These are phyloP conservation scores for Suhomyces kilbournensis DNA, from an alignment of 805 yeast genomes.

Conservation along the genomic window DNA sequence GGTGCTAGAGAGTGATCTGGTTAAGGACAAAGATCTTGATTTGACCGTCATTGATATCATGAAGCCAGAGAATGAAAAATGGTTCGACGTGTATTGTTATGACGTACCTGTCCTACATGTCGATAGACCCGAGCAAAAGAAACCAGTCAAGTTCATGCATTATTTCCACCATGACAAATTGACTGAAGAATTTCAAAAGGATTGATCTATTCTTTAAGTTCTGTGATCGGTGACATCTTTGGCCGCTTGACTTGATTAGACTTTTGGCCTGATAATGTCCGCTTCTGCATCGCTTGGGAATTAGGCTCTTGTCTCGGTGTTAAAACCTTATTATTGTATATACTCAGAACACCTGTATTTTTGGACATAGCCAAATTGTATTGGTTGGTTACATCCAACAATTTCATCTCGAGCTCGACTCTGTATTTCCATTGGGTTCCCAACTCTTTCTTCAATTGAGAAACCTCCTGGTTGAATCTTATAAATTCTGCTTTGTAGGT, in stretches of 20 bases:
- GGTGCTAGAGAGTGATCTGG: conserved; percentile 33
- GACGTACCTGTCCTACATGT: conserved; percentile 79
- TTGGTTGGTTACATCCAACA: neutral
- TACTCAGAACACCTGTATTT: neutral
- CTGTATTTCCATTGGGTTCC: neutral
- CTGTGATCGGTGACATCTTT: neutral
- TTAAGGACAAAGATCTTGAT: conserved; percentile 23
- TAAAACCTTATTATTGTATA: neutral
- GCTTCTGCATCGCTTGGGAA: neutral
- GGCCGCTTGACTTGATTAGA: neutral
- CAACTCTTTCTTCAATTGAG: neutral
- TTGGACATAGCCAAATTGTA: neutral
- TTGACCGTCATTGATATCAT: conserved; percentile 55
- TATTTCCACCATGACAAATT: conserved; percentile 55
- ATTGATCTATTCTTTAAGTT: neutral
- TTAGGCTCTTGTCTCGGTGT: neutral
- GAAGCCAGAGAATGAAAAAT: conserved; percentile 53
- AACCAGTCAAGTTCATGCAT: conserved; percentile 66
- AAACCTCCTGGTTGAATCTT: neutral
- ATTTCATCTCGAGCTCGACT: neutral
- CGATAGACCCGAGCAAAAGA: conserved; percentile 44
- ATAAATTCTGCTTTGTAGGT: neutral
- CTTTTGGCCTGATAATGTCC: neutral
- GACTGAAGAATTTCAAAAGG: conserved; percentile 46
- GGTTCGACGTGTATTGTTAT: conserved; percentile 72